Evolutionary conservation across 108 stramenopile genomes (phyloP).

Genomic region (Nitzschia putrida): DNA sequence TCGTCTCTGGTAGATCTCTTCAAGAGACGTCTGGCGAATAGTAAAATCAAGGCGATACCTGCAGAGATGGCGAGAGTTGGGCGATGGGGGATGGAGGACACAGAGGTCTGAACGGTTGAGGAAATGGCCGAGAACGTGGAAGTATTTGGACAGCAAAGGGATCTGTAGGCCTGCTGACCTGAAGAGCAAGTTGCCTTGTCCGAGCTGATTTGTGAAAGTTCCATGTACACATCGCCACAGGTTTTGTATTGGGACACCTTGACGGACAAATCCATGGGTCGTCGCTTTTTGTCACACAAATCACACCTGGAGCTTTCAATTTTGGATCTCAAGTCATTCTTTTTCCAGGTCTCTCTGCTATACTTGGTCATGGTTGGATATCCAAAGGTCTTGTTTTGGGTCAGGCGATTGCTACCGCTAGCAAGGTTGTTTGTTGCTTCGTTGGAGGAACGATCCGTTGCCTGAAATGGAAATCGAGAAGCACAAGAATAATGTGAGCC

Average conservation of each 20-base stretch:
- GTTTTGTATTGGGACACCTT: constrained; percentile 22
- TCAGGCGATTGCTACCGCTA: background rate
- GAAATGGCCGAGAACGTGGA: background rate
- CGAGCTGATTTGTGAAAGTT: constrained; percentile 15
- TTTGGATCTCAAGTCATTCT: background rate
- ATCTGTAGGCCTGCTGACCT: constrained; percentile 6
- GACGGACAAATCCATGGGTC: constrained; percentile 6
- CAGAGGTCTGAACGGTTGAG: background rate
- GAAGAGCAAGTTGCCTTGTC: constrained; percentile 1
- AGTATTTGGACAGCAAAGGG: background rate
- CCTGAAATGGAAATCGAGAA: too few species aligned
- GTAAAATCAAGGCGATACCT: constrained; percentile 7
- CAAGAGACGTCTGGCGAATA: background rate
- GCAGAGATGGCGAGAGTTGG: background rate
- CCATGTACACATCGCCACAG: constrained; percentile 27
- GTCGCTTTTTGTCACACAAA: constrained; percentile 3
- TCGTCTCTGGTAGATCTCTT: background rate
- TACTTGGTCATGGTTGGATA: constrained; percentile 3
- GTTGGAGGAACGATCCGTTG: background rate
- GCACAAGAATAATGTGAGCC: too few species aligned
- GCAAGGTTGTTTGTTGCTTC: background rate
- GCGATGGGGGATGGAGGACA: background rate
- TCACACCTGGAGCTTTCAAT: constrained; percentile 4
- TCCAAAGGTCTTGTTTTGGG: background rate
- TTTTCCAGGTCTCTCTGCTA: constrained; percentile 6